Base-by-base conservation (phyloP, 176 grass and related monocot genomes). In the Canna indica region DNA sequence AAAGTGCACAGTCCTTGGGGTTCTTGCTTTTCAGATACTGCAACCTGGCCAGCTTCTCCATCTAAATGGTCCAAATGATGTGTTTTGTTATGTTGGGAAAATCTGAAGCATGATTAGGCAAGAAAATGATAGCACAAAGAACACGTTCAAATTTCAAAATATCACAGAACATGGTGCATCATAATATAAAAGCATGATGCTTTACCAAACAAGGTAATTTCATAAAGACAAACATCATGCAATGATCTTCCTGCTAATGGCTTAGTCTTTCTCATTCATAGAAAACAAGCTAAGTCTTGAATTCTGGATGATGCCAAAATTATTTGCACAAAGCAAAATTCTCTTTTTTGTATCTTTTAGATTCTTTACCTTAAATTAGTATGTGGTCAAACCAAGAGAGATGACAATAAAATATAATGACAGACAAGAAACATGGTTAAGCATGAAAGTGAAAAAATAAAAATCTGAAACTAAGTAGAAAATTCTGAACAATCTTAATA, bases 11-110 rank as follows among this genome's bases (percentile, higher is more conserved):
- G 47, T 91, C 88, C 77, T 96, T 91, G 1, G 92, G 88, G 45
- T 96, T 86, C 83, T 85, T 96, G 67, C 75, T 89, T 81, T 81
- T 96, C 76, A 96, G 86, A 87, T 91, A 96, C 65, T 96, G 88
- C 64, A 82, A 74, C 75, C 92, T 91, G 56, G 92, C 92, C 81
- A 96, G 67, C 62, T 96, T 96, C 84, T 96, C 92, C 86, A 91
- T 96, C 92, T 96, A 75, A 56, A 87, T 87, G 76, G 76, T 83
- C 64, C 83, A 42, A 79, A 61, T 30, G 5, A 15, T 28, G 81
- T 62, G 81, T 52, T 69, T 64, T 81, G 78, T 85, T 53, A 85
- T 77, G 35, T 77, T 76, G 39, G 35, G 73, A 48, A 28, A 59
- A 65, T 31, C 65, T 75, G 48, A 26, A 50, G 27, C 31, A 68